These are phyloP conservation scores for Kappamyces sp. DNA, from an alignment of 192 early-diverging fungal genomes.

Conservation along the genomic window DNA sequence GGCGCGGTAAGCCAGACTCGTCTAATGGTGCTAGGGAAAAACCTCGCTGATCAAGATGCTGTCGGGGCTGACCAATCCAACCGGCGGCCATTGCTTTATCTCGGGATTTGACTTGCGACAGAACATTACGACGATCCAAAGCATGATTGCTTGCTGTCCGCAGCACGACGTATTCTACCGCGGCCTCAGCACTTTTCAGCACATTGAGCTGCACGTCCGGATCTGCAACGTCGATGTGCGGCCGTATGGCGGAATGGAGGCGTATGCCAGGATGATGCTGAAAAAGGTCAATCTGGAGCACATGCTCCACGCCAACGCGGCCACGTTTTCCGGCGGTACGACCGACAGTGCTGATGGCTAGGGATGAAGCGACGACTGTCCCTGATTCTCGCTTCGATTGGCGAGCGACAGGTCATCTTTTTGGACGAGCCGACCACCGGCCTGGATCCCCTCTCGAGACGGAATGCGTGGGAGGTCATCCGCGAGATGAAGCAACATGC, in stretches of 20 bases:
- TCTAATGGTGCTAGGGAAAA: conserved; percentile 52
- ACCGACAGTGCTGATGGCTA: too few species aligned
- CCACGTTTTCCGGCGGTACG: conserved; percentile 40
- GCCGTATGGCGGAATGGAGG: conserved; percentile 28
- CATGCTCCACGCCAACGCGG: neutral
- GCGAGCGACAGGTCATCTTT: conserved; percentile 50
- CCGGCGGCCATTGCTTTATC: conserved; percentile 55
- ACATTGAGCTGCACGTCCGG: conserved; percentile 65
- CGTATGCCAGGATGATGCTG: neutral
- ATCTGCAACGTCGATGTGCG: conserved; percentile 67
- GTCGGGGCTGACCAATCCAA: conserved; percentile 62
- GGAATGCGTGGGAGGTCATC: conserved; percentile 54
- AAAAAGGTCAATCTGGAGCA: neutral
- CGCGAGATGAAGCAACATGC: neutral
- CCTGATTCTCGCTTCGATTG: conserved; percentile 67
- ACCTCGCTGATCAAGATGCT: conserved; percentile 68
- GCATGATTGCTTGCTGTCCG: conserved; percentile 71
- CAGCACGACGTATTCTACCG: conserved; percentile 70
- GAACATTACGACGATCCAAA: conserved; percentile 59
- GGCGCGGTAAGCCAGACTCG: conserved; percentile 1
- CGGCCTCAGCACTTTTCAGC: conserved; percentile 64
- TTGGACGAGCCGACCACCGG: conserved; percentile 61
- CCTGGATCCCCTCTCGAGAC: conserved; percentile 47
- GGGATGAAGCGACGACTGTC: conserved; percentile 72
- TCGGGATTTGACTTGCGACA: conserved; percentile 44